Conservation (phyloP, 2,329 filamentous ascomycete genomes). For the Whalleya microplaca region DNA sequence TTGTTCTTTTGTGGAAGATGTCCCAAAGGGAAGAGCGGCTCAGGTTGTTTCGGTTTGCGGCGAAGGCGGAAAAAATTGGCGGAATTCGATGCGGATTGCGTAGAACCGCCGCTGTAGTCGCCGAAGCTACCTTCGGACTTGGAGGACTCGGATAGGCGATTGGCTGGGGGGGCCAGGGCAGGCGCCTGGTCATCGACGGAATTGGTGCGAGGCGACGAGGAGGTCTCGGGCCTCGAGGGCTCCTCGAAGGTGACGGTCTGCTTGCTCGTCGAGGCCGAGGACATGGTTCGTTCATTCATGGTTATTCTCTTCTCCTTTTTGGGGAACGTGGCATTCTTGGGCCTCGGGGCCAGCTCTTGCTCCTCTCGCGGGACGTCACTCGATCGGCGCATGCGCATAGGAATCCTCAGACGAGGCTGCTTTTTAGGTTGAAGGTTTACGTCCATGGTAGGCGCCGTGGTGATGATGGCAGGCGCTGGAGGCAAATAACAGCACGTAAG, state of each 20-base stretch:
- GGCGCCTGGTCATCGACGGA: conserved; percentile 61
- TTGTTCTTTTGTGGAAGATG: conserved; percentile 78
- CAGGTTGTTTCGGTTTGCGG: conserved; percentile 73
- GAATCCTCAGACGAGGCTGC: conserved; percentile 56
- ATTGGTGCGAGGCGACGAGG: conserved; percentile 57
- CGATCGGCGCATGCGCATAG: conserved; percentile 56
- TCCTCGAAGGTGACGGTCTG: conserved; percentile 65
- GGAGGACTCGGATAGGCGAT: conserved; percentile 81
- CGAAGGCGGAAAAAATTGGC: conserved; percentile 83
- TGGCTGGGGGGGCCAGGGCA: conserved; percentile 64
- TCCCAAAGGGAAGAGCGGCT: conserved; percentile 80
- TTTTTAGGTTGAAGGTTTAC: conserved; percentile 58
- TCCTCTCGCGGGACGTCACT: conserved; percentile 50
- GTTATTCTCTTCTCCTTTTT: conserved; percentile 49
- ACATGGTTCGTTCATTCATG: conserved; percentile 40
- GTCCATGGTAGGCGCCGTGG: conserved; percentile 81
- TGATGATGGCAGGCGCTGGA: conserved; percentile 78
- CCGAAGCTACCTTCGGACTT: conserved; percentile 83
- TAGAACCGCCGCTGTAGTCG: conserved; percentile 59
- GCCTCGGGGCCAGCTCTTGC: conserved; percentile 26
- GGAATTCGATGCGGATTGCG: conserved; percentile 62
- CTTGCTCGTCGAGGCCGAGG: conserved; percentile 43
- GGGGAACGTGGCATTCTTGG: conserved; percentile 17
- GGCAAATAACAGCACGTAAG: conserved; percentile 28
- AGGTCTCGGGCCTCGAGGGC: conserved; percentile 42